Evolutionary conservation across 1,139 yeast species (phyloP).

Genomic region (Trichomonascaceae sp.): DNA sequence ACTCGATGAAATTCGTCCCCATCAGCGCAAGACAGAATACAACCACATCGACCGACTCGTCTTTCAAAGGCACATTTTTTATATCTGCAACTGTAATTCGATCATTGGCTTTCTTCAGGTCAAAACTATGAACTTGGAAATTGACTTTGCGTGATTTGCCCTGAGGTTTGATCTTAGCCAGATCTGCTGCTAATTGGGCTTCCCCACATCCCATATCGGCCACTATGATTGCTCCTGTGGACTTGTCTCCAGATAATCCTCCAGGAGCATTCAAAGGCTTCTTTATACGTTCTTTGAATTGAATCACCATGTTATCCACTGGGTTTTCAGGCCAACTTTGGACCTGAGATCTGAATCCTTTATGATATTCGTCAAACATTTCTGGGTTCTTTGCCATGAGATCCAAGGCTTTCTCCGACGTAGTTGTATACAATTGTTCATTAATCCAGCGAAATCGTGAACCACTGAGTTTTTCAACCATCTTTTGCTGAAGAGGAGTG

Average conservation of each 20-base stretch:
- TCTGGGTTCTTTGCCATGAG: conserved; percentile 77
- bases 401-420: conserved; percentile 69
- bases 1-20: conserved; percentile 96
- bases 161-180: conserved; percentile 33
- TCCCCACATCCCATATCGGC: conserved; percentile 99
- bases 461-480: conserved; percentile 92
- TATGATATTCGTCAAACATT: conserved; percentile 88
- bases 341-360: conserved; percentile 91
- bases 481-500: conserved; percentile 89
- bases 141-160: conserved; percentile 30
- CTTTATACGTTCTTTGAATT: conserved; percentile 53
- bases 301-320: conserved; percentile 76
- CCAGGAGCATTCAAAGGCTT: conserved; percentile 89
- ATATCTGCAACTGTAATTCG: conserved; percentile 94
- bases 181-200: conserved; percentile 72
- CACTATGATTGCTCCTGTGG: conserved; percentile 50
- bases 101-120: conserved; percentile 77
- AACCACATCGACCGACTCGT: conserved; percentile 74
- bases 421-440: conserved; percentile 83
- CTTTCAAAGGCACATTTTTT: conserved; percentile 76
- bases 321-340: conserved; percentile 98
- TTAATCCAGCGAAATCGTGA: conserved; percentile 97
- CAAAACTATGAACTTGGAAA: conserved; percentile 79
- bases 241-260: conserved; percentile 57
- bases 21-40: conserved; percentile 88